Conservation (phyloP, 768 basidiomycete species). For the Cubamyces lactineus region DNA sequence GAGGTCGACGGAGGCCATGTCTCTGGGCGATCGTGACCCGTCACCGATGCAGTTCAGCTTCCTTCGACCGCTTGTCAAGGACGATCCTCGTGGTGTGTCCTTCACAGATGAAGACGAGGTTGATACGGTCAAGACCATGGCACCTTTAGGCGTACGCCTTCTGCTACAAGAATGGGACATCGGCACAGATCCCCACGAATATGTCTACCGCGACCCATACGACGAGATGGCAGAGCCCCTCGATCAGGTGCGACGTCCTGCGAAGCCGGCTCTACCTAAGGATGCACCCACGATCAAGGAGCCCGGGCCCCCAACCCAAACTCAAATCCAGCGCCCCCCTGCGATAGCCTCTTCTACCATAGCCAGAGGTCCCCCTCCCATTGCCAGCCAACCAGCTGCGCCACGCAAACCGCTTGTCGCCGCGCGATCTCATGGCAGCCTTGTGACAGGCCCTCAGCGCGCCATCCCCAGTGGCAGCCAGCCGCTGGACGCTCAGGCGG, state of each 20-base stretch:
- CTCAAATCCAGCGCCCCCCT: constrained; percentile 42
- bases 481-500: constrained; percentile 15
- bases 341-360: constrained; percentile 39
- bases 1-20: constrained; percentile 50
- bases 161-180: constrained; percentile 72
- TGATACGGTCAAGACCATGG: constrained; percentile 21
- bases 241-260: background rate
- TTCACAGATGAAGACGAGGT: background rate
- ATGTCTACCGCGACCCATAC: constrained; percentile 61
- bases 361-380: constrained; percentile 27
- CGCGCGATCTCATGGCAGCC: constrained; percentile 24
- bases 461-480: constrained; percentile 23
- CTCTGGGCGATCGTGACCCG: constrained; percentile 52
- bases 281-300: constrained; percentile 2
- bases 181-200: constrained; percentile 53
- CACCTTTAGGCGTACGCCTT: constrained; percentile 56
- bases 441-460: constrained; percentile 5
- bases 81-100: constrained; percentile 33
- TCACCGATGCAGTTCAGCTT: constrained; percentile 66
- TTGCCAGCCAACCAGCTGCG: constrained; percentile 22
- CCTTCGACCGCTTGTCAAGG: constrained; percentile 52
- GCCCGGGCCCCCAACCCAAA: background rate
- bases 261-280: background rate
- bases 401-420: constrained; percentile 21
- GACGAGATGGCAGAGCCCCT: constrained; percentile 23